phyloP scores from a whole-genome alignment of 2,329 filamentous ascomycete species.

The Microsporum canis region DNA sequence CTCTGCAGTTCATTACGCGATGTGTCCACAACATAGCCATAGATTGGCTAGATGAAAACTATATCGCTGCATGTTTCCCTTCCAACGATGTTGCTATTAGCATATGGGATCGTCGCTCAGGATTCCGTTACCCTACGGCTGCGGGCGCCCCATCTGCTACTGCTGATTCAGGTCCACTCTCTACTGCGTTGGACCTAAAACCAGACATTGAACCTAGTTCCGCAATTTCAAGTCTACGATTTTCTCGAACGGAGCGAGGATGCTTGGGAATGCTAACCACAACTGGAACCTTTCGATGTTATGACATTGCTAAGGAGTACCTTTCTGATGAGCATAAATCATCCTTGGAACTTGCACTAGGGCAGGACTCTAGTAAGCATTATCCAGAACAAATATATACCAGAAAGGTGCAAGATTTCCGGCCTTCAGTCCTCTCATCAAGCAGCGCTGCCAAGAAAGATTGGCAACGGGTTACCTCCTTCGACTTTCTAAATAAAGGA shows the following conservation, averaged over 20 bases:
- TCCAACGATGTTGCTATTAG: conserved; percentile 47
- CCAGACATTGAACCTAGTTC: conserved; percentile 43
- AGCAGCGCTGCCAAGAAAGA: conserved; percentile 35
- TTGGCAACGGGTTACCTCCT: conserved; percentile 42
- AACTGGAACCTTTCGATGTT: conserved; percentile 47
- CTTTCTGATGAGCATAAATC: conserved; percentile 28
- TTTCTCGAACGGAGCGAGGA: conserved; percentile 47
- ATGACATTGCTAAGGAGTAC: conserved; percentile 44
- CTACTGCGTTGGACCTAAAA: conserved; percentile 47
- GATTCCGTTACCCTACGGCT: conserved; percentile 28
- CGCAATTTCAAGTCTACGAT: conserved; percentile 52
- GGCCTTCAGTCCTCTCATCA: conserved; percentile 37
- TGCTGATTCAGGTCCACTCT: conserved; percentile 28
- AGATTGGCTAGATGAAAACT: conserved; percentile 53
- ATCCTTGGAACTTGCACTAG: conserved; percentile 31
- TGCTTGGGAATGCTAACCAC: conserved; percentile 49
- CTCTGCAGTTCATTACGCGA: conserved; percentile 43
- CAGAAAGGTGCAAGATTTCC: conserved; percentile 36
- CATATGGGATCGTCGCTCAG: conserved; percentile 50
- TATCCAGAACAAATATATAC: conserved; percentile 37
- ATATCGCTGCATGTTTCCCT: conserved; percentile 48
- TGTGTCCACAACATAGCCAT: conserved; percentile 55
- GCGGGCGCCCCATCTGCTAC: conserved; percentile 23
- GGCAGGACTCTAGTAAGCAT: conserved; percentile 29
- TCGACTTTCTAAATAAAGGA: conserved; percentile 47